Evolutionary conservation across 345 rosid genomes (phyloP), one percentile per base, ranked within the genome.

Genomic region (Corchorus capsularis): DNA sequence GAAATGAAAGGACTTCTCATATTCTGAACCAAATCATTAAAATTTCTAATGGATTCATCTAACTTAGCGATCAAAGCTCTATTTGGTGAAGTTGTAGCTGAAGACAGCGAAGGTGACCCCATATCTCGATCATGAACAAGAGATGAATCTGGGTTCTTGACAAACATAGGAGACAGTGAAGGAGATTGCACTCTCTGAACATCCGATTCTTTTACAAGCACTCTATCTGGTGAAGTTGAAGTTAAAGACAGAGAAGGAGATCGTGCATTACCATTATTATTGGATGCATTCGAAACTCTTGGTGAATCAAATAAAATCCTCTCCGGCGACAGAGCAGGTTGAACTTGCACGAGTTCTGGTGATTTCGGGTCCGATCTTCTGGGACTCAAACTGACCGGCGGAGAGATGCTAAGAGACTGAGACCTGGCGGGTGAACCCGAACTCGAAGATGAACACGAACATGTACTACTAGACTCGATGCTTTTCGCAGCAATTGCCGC

Each of bases 391-490:
- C 97, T 92, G 62, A 79, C 87, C 22, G 98, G 93, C 20, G 98
- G 93, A 27, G 98, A 96, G 61, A 89, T 89, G 52, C 98, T 94
- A 14, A 87, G 79, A 2, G 95, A 92, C 1, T 86, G 88, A n/a
- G 99, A 96, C 63, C 97, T 84, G 20, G 85, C 89, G 1, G 93
- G 97, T 35, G 98, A 94, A 19, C 81, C 88, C 15, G 98, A 90
- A 74, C 85, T 85, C 10, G 99, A 91, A 45, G 94, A 88, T 19
- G 92, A 87, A 66, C 81, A 82, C 9, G 97, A 92, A 20, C 84
- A 82, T 34, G 85, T 79, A 73, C 89, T 90, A 59, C 90, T 89
- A 63, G 88, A 85, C 53, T 78, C 90, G 46, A 79, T 81, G 60
- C 72, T 92, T 45, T 79, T 81, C 16, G 80, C 77, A 55, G 83